phyloP scores from a whole-genome alignment of 345 rosid species.

The Gynandropsis gynandra region DNA sequence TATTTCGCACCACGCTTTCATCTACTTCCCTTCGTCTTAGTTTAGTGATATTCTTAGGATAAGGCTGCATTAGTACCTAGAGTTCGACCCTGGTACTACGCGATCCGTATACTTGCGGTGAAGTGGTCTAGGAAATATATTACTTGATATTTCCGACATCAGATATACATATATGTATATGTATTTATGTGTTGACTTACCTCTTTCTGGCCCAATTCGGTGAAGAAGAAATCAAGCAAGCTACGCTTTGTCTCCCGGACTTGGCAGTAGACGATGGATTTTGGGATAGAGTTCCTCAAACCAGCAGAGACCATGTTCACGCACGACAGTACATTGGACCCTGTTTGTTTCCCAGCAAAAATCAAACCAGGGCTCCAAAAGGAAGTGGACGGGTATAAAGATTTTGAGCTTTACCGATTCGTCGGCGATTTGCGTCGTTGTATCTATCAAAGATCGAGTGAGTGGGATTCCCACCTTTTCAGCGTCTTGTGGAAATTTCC shows the following conservation, averaged over 20 bases:
- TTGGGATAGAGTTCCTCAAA: conserved; percentile 58
- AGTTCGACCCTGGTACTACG: too few relatives aligned
- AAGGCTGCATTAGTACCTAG: too few relatives aligned
- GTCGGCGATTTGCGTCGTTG: conserved; percentile 72
- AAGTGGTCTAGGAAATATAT: too few relatives aligned
- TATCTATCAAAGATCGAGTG: conserved; percentile 75
- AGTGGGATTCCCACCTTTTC: conserved; percentile 34
- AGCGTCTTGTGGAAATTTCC: conserved; percentile 67
- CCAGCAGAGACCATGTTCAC: conserved; percentile 69
- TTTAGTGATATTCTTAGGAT: too few relatives aligned
- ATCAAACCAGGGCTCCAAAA: background rate
- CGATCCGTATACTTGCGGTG: too few relatives aligned
- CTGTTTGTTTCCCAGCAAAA: conserved; percentile 30
- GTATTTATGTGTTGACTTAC: too few relatives aligned
- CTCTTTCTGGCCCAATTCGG: conserved; percentile 62
- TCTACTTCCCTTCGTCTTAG: too few relatives aligned
- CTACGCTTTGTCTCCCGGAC: conserved; percentile 72
- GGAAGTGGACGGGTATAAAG: background rate
- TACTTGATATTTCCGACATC: too few relatives aligned
- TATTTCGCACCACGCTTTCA: too few relatives aligned
- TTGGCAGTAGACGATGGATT: conserved; percentile 71
- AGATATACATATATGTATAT: too few relatives aligned
- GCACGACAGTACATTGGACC: conserved; percentile 59
- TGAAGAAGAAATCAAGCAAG: conserved; percentile 60
- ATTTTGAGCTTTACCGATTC: conserved; percentile 42